A percentile compares a stretch with the other conserved stretches of the same genome.
phyloP scores from a whole-genome alignment of 140 eudicot genomes.

The Bidens hawaiensis region DNA sequence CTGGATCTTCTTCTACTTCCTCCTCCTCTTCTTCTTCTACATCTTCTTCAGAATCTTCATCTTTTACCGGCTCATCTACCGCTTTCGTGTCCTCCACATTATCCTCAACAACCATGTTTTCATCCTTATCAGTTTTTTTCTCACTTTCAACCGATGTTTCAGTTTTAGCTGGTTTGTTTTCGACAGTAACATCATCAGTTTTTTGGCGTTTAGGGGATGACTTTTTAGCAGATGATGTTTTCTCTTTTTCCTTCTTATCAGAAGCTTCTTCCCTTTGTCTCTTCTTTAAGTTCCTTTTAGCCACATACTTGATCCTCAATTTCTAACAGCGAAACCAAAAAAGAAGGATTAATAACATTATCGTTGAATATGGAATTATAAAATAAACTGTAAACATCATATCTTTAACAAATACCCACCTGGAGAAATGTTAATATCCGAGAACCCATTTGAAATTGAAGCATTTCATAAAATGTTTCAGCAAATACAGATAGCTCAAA shows the following conservation, averaged over 20 bases:
- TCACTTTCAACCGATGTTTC: conserved; percentile 34
- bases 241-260: conserved; percentile 47
- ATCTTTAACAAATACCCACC: conserved; percentile 37
- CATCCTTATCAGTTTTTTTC: conserved; percentile 35
- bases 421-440: conserved; percentile 71
- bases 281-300: conserved; percentile 69
- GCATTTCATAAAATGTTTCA: conserved; percentile 90
- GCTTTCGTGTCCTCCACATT: conserved; percentile 25
- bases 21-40: conserved; percentile 37
- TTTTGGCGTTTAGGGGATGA: conserved; percentile 59
- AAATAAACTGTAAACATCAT: conserved; percentile 1
- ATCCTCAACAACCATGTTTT: conserved; percentile 27
- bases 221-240: conserved; percentile 30
- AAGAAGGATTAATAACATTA: background rate
- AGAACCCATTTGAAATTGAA: conserved; percentile 87
- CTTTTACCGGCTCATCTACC: conserved; percentile 35
- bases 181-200: conserved; percentile 30
- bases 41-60: conserved; percentile 34
- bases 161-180: conserved; percentile 36
- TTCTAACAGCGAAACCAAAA: conserved; percentile 36
- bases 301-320: conserved; percentile 61
- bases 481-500: conserved; percentile 96
- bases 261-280: conserved; percentile 63
- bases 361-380: background rate
- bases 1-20: conserved; percentile 33